phyloP scores from a whole-genome alignment of 2,329 filamentous ascomycete species.

The Mycogone perniciosa region DNA sequence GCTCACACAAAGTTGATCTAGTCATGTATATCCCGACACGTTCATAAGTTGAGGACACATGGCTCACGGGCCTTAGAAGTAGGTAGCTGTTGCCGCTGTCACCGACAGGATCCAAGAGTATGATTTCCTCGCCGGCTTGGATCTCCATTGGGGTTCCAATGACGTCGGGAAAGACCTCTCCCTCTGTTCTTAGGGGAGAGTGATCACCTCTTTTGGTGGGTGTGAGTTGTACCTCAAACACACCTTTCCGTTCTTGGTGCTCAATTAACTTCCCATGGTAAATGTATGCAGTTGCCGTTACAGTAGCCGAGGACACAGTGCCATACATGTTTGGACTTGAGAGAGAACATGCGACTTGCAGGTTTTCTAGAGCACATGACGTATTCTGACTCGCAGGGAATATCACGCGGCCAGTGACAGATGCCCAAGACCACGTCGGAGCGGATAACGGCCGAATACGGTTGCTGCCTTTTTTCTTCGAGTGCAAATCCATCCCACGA shows the following conservation, averaged over 20 bases:
- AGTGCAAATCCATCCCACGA: neutral
- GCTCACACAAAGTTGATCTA: too few species aligned
- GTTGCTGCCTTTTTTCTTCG: neutral
- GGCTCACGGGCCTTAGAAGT: neutral
- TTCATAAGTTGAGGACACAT: neutral
- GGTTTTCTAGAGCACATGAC: neutral
- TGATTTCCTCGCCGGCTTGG: neutral
- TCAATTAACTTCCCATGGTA: neutral
- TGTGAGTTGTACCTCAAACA: neutral
- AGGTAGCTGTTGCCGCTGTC: neutral
- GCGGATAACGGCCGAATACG: neutral
- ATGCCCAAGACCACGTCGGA: neutral
- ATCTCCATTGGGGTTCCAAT: neutral
- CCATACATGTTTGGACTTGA: neutral
- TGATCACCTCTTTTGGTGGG: neutral
- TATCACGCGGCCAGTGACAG: neutral
- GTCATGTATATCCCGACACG: neutral
- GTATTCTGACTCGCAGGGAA: neutral
- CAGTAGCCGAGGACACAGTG: neutral
- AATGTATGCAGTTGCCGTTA: neutral
- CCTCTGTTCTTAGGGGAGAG: neutral
- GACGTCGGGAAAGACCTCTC: neutral
- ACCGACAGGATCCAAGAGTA: neutral
- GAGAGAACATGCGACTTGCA: neutral
- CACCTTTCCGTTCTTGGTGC: neutral